Evolutionary conservation across 768 basidiomycete species (phyloP), one percentile per base, ranked within the genome.

Genomic region (Mycena polygramma): DNA sequence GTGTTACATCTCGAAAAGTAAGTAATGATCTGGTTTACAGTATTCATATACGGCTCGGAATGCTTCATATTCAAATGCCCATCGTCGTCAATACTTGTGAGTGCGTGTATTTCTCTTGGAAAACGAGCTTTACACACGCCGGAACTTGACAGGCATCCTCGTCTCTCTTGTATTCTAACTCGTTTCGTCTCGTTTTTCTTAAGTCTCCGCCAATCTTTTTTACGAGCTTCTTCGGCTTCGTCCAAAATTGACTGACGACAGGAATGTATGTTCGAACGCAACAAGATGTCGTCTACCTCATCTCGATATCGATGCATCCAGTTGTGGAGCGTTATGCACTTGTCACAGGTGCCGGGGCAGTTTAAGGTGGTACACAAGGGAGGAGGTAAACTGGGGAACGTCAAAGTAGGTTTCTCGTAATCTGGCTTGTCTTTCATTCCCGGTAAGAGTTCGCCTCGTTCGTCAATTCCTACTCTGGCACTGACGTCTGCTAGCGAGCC

Each of bases 311-410:
- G 1, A 26, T 15, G 64, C 71, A 70, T n/a, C 77, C 77, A 78
- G 11, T 55, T 4, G 1, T 45, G 53, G 8, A 57, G 35, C 10
- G 7, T 20, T 19, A 15, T 17, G 57, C 76, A 75, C 11, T 43
- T 20, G 0, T 19, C 36, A 66, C 76, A 77, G 17, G 37, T 39
- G 7, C 35, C n/a, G n/a, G n/a, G n/a, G n/a, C n/a, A n/a, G 19
- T 37, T 51, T 51, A 55, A 8, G 19, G 35, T 41, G 55, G 36
- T 30, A n/a, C 61, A 53, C 10, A 7, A 5, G 15, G 54, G 45
- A 24, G 79, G 80, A 4, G 79, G 79, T 13, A 74, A 53, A 0
- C 36, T 39, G 17, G 79, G 80, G 1, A 81, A 35, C 0, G 76
- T 77, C 30, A 72, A 51, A 17, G 76, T 78, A 7, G 79, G 77